Evolutionary conservation across 768 basidiomycete genomes (phyloP), one percentile per base, ranked within the genome.

Genomic region (Suillus americanus): DNA sequence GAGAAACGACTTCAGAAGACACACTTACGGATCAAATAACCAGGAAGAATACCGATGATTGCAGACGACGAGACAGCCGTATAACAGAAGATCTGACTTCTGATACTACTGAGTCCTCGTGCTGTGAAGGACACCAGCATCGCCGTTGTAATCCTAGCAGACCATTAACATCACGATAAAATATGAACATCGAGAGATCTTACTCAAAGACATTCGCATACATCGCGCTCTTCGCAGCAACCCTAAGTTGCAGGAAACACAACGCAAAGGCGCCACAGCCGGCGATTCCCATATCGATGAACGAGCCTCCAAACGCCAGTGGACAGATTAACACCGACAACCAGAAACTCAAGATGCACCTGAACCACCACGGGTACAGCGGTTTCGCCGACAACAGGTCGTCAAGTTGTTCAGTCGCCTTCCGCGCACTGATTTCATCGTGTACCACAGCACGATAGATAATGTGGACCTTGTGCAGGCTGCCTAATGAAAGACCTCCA

Each of bases 201-300:
- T 71, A 95, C 95, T 97, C 95, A 68, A 95, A 96, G 60, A 96
- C 92, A 70, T 94, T 95, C 55, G 92, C 91, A 73, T 94, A 95
- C 72, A 95, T 81, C 0, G 88, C 81, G 71, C 89, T 93, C 75
- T 89, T 91, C 48, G 84, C 80, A 18, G 91, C 92, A 18, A 92
- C 86, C 60, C 80, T 82, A 37, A 93, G 85, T 69, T 94, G 92
- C 65, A 95, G 81, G 70, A 85, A 82, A 55, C 85, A 84, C 56
- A 95, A 78, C 57, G 90, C 71, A 53, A 89, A 85, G 0, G 91
- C 93, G 25, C 89, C 85, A 2, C 75, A 68, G 10, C 90, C 93
- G 10, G 91, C 83, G n/a, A 93, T 77, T 85, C 89, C 90, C 88
- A 94, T 91, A 74, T 96, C 95, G 62, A 93, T 70, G 73, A 89